Percentiles rank a stretch among this genome's conserved stretches.
Conservation (phyloP, 2,329 filamentous ascomycete genomes). For the Exophiala calicioides region DNA sequence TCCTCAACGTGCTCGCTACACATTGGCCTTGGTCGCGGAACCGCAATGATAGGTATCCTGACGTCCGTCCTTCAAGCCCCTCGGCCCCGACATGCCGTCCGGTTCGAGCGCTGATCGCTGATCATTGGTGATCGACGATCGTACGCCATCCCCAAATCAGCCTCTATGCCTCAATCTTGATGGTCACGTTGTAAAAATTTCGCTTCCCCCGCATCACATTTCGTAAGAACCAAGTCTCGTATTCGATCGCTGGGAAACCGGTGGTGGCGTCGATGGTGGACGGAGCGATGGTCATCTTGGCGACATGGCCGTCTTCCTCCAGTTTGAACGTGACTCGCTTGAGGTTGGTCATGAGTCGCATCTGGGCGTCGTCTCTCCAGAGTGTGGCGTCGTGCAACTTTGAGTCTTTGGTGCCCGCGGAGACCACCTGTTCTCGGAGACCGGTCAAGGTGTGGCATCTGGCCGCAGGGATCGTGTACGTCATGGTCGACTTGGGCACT, state of each 20-base stretch:
- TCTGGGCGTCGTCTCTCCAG: neutral
- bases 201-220: slow-evolving; percentile 16
- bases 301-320: slow-evolving; percentile 19
- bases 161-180: slow-evolving; percentile 14
- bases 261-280: slow-evolving; percentile 4
- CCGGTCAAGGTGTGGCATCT: slow-evolving; percentile 3
- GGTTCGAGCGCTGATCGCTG: too few relatives aligned
- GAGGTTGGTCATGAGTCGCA: neutral
- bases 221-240: slow-evolving; percentile 17
- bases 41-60: too few relatives aligned
- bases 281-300: slow-evolving; percentile 12
- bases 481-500: slow-evolving; percentile 1
- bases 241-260: slow-evolving; percentile 8
- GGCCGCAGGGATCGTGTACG: neutral
- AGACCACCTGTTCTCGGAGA: neutral
- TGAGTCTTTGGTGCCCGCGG: neutral
- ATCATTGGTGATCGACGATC: too few relatives aligned
- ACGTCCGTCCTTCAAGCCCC: too few relatives aligned
- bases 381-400: slow-evolving; percentile 3
- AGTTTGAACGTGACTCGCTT: slow-evolving; percentile 13
- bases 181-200: slow-evolving; percentile 5
- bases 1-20: too few relatives aligned
- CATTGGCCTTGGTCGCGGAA: too few relatives aligned
- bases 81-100: too few relatives aligned
- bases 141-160: slow-evolving; percentile 1